A percentile compares a stretch with the other conserved stretches of the same genome.
Conservation (phyloP, 2,329 filamentous ascomycete genomes). For the Aspergillus sp. region DNA sequence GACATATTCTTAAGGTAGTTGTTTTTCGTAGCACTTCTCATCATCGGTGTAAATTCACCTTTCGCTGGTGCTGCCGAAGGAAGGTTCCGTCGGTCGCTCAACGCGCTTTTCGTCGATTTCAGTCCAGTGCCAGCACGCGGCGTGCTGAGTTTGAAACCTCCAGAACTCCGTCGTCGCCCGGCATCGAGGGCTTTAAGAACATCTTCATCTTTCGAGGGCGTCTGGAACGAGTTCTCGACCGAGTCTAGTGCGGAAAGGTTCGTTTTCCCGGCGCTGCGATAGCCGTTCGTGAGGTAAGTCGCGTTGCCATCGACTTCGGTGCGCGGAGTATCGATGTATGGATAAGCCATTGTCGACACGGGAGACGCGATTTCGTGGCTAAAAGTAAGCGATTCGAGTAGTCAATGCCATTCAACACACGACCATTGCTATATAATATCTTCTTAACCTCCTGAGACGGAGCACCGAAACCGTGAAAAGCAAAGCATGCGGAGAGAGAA, state of each 20-base stretch:
- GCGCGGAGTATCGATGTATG: slow-evolving; percentile 76
- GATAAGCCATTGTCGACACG: slow-evolving; percentile 53
- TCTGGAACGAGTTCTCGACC: slow-evolving; percentile 79
- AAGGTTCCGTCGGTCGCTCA: slow-evolving; percentile 66
- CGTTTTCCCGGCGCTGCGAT: slow-evolving; percentile 46
- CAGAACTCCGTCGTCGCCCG: slow-evolving; percentile 47
- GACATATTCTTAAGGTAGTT: slow-evolving; percentile 52
- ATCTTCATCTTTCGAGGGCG: slow-evolving; percentile 69
- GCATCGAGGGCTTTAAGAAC: slow-evolving; percentile 69
- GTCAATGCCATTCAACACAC: slow-evolving; percentile 16
- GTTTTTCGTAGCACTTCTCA: slow-evolving; percentile 71
- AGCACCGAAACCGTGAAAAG: not conserved
- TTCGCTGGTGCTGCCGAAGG: slow-evolving; percentile 50
- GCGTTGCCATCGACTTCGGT: slow-evolving; percentile 72
- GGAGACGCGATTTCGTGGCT: slow-evolving; percentile 10
- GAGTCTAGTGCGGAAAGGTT: slow-evolving; percentile 60
- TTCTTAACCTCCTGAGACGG: not conserved
- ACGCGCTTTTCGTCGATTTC: slow-evolving; percentile 38
- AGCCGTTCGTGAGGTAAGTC: slow-evolving; percentile 65
- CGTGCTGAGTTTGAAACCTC: slow-evolving; percentile 58
- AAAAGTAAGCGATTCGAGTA: not conserved
- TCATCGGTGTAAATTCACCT: slow-evolving; percentile 86
- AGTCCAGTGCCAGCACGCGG: slow-evolving; percentile 61
- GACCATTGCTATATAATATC: slow-evolving; percentile 16
- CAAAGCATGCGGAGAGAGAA: slow-evolving; percentile 5